Evolutionary conservation across 805 yeast genomes (phyloP).

Genomic region (Wickerhamiella sorbophila): DNA sequence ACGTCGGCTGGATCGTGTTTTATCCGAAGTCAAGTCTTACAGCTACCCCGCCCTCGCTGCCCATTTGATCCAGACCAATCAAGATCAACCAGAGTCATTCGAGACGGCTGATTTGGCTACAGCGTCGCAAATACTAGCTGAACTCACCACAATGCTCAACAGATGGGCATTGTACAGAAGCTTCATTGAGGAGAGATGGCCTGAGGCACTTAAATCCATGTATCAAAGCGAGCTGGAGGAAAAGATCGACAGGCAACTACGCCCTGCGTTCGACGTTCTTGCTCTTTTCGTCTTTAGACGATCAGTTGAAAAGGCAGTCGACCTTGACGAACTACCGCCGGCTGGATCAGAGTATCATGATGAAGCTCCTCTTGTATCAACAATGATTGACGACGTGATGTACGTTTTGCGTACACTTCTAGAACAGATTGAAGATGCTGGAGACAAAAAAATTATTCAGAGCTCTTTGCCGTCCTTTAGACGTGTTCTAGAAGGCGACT

Average conservation of each 20-base stretch:
- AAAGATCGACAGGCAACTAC: conserved; percentile 38
- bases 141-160: conserved; percentile 61
- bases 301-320: conserved; percentile 68
- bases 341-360: conserved; percentile 28
- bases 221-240: conserved; percentile 37
- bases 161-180: conserved; percentile 55
- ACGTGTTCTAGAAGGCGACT: conserved; percentile 48
- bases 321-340: conserved; percentile 60
- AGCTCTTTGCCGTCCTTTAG: conserved; percentile 41
- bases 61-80: neutral
- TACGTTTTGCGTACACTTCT: conserved; percentile 57
- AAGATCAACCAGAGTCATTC: neutral
- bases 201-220: conserved; percentile 28
- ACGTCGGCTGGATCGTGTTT: conserved; percentile 40
- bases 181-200: conserved; percentile 59
- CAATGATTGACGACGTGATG: conserved; percentile 75
- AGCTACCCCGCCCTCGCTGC: conserved; percentile 34
- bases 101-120: conserved; percentile 35
- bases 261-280: conserved; percentile 51
- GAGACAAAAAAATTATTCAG: conserved; percentile 43
- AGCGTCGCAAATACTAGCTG: conserved; percentile 52
- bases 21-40: conserved; percentile 44
- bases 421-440: conserved; percentile 54
- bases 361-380: conserved; percentile 47
- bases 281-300: conserved; percentile 55